Percentiles rank a stretch among this genome's conserved stretches.
Conservation (phyloP, 306 rosid species). For the Gastrolobium villosum region DNA sequence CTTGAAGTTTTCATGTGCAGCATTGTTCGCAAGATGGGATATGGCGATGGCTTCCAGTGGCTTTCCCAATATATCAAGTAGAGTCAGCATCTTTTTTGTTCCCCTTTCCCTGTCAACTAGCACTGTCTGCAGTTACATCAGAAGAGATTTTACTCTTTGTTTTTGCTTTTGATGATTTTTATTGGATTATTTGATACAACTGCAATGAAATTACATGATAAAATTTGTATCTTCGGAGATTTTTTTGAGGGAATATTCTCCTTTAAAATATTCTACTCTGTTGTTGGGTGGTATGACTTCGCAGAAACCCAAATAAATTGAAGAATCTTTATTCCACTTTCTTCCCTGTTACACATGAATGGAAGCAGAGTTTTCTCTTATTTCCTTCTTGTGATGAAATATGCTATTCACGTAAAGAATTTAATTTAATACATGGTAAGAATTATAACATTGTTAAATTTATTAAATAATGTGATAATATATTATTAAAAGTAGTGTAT, state of each 20-base stretch:
- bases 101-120: slow-evolving; percentile 43
- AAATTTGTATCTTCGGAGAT: slow-evolving; percentile 47
- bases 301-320: slow-evolving; percentile 47
- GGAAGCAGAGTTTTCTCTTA: slow-evolving; percentile 18
- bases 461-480: too few species aligned
- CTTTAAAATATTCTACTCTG: slow-evolving; percentile 47
- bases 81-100: slow-evolving; percentile 41
- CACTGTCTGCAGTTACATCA: slow-evolving; percentile 55
- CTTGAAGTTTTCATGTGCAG: slow-evolving; percentile 95
- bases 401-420: not conserved
- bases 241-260: slow-evolving; percentile 40
- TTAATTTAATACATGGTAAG: not conserved
- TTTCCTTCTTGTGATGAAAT: slow-evolving; percentile 6
- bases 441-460: too few species aligned
- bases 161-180: slow-evolving; percentile 42
- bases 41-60: slow-evolving; percentile 92
- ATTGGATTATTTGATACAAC: slow-evolving; percentile 54
- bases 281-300: slow-evolving; percentile 47
- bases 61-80: slow-evolving; percentile 86
- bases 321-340: slow-evolving; percentile 34
- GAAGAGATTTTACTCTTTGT: slow-evolving; percentile 41
- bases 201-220: slow-evolving; percentile 52
- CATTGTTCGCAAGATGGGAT: slow-evolving; percentile 91
- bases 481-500: too few species aligned
- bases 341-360: slow-evolving; percentile 35